Conservation (phyloP, 345 rosid genomes). For the Gossypium stocksii region DNA sequence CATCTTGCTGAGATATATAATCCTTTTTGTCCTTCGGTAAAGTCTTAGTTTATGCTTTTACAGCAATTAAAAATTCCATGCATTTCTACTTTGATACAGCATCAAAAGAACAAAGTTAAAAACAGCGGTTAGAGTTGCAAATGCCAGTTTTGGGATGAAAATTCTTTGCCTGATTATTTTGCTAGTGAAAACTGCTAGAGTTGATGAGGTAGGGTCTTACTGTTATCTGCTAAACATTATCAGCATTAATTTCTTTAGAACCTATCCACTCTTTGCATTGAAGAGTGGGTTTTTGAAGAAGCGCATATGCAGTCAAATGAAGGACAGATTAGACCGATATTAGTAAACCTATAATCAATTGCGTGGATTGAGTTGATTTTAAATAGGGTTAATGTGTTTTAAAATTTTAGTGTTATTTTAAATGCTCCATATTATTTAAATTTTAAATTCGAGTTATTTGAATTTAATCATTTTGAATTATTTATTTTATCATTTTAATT, state of each 20-base stretch:
- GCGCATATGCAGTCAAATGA: background rate
- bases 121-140: background rate
- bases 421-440: too few relatives aligned
- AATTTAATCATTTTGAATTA: too few relatives aligned
- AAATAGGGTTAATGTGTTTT: too few relatives aligned
- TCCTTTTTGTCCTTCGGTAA: slow-evolving; percentile 13
- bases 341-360: background rate
- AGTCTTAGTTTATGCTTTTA: background rate
- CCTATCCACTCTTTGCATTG: too few relatives aligned
- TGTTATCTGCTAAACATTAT: background rate
- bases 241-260: background rate
- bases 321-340: background rate
- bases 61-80: background rate
- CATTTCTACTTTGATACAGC: background rate
- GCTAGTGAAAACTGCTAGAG: background rate
- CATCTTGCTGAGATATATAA: background rate
- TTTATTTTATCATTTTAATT: too few relatives aligned
- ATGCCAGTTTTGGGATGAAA: background rate
- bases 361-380: too few relatives aligned
- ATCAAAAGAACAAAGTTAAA: background rate
- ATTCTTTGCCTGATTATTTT: background rate
- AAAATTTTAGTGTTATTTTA: too few relatives aligned
- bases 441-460: too few relatives aligned
- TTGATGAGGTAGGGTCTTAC: background rate
- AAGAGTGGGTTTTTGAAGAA: too few relatives aligned